Percentiles rank a stretch among this genome's conserved stretches.
Evolutionary conservation across 1,284 basidiomycete species (phyloP).

Genomic region (Trichosporon asahii): DNA sequence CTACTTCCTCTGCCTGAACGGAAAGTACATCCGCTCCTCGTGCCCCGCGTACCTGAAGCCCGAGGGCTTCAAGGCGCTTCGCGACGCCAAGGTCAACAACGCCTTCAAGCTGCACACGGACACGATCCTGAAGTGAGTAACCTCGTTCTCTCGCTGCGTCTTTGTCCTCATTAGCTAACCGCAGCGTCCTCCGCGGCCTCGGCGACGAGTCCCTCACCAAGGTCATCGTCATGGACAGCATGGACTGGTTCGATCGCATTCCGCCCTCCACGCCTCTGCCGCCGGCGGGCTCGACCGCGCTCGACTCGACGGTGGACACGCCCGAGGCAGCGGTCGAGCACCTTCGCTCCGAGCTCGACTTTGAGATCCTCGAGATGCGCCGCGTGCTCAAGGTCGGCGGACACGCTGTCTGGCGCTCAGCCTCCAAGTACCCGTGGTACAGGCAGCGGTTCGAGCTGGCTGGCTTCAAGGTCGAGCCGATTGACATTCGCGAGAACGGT

Average conservation of each 20-base stretch:
- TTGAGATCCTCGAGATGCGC: slow-evolving; percentile 63
- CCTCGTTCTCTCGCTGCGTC: neutral
- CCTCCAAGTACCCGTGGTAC: slow-evolving; percentile 72
- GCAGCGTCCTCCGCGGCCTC: slow-evolving; percentile 62
- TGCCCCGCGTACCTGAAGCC: slow-evolving; percentile 72
- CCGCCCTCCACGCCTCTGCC: slow-evolving; percentile 53
- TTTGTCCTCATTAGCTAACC: slow-evolving; percentile 15
- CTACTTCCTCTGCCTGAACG: slow-evolving; percentile 65
- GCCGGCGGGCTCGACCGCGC: slow-evolving; percentile 28
- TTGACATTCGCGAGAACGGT: slow-evolving; percentile 55
- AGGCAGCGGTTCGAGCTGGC: slow-evolving; percentile 57
- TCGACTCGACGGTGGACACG: slow-evolving; percentile 48
- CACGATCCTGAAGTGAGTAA: slow-evolving; percentile 66
- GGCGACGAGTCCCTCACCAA: slow-evolving; percentile 60
- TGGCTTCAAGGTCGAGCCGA: slow-evolving; percentile 56
- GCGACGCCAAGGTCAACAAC: slow-evolving; percentile 59
- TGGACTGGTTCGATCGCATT: slow-evolving; percentile 68
- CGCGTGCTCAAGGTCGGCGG: slow-evolving; percentile 64
- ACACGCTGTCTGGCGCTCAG: slow-evolving; percentile 67
- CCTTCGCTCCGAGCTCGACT: slow-evolving; percentile 58
- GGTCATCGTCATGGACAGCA: slow-evolving; percentile 74
- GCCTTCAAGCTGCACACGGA: slow-evolving; percentile 72
- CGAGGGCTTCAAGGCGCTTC: slow-evolving; percentile 62
- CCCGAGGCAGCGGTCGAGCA: slow-evolving; percentile 48
- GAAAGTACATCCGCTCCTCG: slow-evolving; percentile 64